Base-by-base conservation (phyloP, 2,329 filamentous ascomycete genomes). In the Penicillium sp. region DNA sequence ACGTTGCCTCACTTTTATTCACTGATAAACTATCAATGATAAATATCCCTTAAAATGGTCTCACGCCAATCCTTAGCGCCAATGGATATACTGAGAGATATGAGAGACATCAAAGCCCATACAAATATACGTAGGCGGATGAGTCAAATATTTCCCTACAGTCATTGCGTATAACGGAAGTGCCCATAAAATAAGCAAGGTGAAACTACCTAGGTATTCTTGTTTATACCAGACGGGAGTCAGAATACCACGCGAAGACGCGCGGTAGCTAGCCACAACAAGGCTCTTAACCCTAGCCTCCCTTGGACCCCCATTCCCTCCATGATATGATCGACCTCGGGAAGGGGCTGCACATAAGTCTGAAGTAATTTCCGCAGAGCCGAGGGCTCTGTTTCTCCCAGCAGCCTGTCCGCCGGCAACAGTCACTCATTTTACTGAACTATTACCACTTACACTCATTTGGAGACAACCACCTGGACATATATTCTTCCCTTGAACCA, bases 271-370 rank as follows among this genome's bases (percentile, higher is more conserved):
- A 16, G 19, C 31, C 14, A n/a, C 9, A 44, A 28, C 17, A 47
- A 44, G 16, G 16, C 22, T 19, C n/a, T 38, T 43, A 26, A 33
- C 45, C 41, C 38, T 35, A 19, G 35, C 44, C n/a, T 19, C 49
- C 51, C 50, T 50, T 49, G 30, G 31, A 10, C 14, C 41, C 11
- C 41, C 59, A 56, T 58, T 58, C 43, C 35, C 42, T 19, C 26
- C 22, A 36, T 14, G 4, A 36, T 19, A 16, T 33, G 16, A 38
- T 14, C 25, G 41, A 22, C 22, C 22, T 22, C 22, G 4, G 22
- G 22, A 59, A 62, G 61, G 63, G 61, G 49, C 50, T 48, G 19
- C 11, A 47, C 57, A 61, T 60, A 62, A 63, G 59, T 50, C 14
- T 36, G n/a, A 26, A 37, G 28, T 45, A 42, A 50, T 30, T 40